A percentile compares a stretch with the other conserved stretches of the same genome.
phyloP scores from a whole-genome alignment of 768 basidiomycete species.

The Termitomyces sp. region DNA sequence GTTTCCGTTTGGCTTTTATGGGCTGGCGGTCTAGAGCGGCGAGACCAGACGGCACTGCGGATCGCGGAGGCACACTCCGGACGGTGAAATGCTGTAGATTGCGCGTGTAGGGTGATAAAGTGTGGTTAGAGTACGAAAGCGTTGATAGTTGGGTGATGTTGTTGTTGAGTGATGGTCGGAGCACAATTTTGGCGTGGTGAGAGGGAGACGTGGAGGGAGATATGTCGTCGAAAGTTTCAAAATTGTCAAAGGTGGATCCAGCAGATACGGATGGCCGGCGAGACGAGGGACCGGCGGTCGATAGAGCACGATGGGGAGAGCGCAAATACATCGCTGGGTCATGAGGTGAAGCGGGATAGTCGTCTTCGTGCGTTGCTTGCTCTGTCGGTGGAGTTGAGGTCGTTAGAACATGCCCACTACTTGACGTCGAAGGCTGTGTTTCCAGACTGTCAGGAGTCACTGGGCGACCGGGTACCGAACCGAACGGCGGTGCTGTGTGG shows the following conservation, averaged over 20 bases:
- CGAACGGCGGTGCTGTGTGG: constrained; percentile 12
- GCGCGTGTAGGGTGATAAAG: constrained; percentile 89
- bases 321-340: constrained; percentile 19
- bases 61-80: constrained; percentile 73
- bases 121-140: constrained; percentile 86
- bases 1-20: constrained; percentile 71
- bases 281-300: constrained; percentile 14
- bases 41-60: constrained; percentile 16
- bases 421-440: constrained; percentile 45
- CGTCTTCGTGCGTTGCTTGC: constrained; percentile 17
- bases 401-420: constrained; percentile 36
- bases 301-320: constrained; percentile 4
- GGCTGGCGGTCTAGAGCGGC: constrained; percentile 39
- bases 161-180: constrained; percentile 60
- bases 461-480: constrained; percentile 26
- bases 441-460: constrained; percentile 46
- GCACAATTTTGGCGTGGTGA: constrained; percentile 49
- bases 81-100: constrained; percentile 90
- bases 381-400: constrained; percentile 42
- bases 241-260: constrained; percentile 16
- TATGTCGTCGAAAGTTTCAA: constrained; percentile 17
- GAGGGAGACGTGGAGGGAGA: constrained; percentile 17
- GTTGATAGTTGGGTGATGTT: constrained; percentile 83
- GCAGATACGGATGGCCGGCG: constrained; percentile 34
- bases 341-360: constrained; percentile 6